Percentiles rank a stretch among this genome's conserved stretches.
Conservation (phyloP, 208 protist species). For the Herpetomonas tarakana region DNA sequence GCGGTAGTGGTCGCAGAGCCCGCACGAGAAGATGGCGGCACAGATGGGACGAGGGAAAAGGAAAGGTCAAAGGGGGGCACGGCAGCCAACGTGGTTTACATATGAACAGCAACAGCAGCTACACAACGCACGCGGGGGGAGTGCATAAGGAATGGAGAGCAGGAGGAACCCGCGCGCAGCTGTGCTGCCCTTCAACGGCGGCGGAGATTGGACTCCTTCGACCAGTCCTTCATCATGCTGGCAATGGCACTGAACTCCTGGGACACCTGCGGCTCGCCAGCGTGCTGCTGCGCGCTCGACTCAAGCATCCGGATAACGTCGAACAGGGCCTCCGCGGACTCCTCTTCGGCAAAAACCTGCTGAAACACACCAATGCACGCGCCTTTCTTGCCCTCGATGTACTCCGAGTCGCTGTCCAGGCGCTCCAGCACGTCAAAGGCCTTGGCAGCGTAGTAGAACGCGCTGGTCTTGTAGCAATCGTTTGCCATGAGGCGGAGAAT, state of each 20-base stretch:
- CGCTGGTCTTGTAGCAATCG: conserved; percentile 95
- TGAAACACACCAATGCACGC: conserved; percentile 96
- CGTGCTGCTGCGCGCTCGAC: conserved; percentile 73
- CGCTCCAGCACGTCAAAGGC: conserved; percentile 97
- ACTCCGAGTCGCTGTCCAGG: conserved; percentile 93
- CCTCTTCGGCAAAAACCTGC: conserved; percentile 92
- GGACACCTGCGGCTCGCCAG: conserved; percentile 39
- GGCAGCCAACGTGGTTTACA: too few relatives aligned
- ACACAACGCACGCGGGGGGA: too few relatives aligned
- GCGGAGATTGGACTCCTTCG: conserved; percentile 87
- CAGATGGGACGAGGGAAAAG: too few relatives aligned
- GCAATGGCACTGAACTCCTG: conserved; percentile 86
- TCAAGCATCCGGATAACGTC: conserved; percentile 94
- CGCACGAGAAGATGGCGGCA: too few relatives aligned
- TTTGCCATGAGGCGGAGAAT: conserved; percentile 97
- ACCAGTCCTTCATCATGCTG: conserved; percentile 93
- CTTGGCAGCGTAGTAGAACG: conserved; percentile 97
- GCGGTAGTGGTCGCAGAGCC: too few relatives aligned
- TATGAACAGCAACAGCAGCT: too few relatives aligned
- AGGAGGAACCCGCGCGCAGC: too few relatives aligned
- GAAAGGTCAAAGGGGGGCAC: too few relatives aligned
- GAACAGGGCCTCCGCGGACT: conserved; percentile 78
- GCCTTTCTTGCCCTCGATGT: conserved; percentile 96
- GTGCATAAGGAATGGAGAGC: too few relatives aligned
- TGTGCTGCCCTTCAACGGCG: conserved; percentile 25